Evolutionary conservation across 768 basidiomycete genomes (phyloP), one percentile per base, ranked within the genome.

Genomic region (Agaricus subrufescens): DNA sequence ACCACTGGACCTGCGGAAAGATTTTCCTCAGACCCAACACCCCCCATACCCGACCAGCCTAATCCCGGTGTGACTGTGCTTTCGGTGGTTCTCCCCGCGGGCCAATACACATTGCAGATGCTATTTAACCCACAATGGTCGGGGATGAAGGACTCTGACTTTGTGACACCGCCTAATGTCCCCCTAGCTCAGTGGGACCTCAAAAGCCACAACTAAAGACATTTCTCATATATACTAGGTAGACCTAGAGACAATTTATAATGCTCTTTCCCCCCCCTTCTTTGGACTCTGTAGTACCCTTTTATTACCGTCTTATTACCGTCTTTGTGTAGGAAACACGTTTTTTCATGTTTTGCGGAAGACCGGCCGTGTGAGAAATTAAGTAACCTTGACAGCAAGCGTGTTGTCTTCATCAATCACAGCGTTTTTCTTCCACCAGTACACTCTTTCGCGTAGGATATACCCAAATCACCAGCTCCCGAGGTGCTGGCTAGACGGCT

Each of bases 111-210:
- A 14, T 69, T 97, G 47, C 83, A 95, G 72, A 86, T 98, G 50
- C 68, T 98, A 67, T 89, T 98, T 75, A 94, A 83, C 69, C 97
- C 96, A n/a, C 90, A 96, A 65, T 98, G 94, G 94, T 69, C 76
- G 39, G 85, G 82, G 29, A 80, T 88, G 76, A 73, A 81, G 34
- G 64, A 64, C 2, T 68, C 65, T 51, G 75, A 82, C 46, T 87
- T 83, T 70, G 80, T 87, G 59, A 86, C 83, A 11, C 94, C 94
- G 0, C 71, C 77, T 8, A 76, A 76, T 38, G 94, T 98, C 15
- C 64, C 84, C 2, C 69, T 98, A 53, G 81, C 77, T 59, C 71
- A 70, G 60, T 98, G 96, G 96, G 77, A 80, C 37, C 68, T 91
- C 60, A 86, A 79, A 30, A 94, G 91, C 67, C 93, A 95, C 69